These are phyloP conservation scores for Syzygium grande DNA, from an alignment of 345 rosid species.

Conservation along the genomic window DNA sequence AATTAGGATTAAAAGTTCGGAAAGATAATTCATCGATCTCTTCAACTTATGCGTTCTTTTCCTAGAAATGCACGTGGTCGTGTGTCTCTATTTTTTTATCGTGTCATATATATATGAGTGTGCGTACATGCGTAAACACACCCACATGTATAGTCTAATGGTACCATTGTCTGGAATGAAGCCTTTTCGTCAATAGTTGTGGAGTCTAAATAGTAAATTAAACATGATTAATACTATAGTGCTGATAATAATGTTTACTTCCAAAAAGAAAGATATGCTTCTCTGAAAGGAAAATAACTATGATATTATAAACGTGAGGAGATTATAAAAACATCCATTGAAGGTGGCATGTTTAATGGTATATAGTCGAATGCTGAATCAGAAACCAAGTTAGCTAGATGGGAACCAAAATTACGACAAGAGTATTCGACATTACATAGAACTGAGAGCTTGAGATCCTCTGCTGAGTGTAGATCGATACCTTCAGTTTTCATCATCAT, in stretches of 20 bases:
- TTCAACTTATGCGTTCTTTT: background rate
- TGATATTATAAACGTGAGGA: background rate
- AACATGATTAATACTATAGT: background rate
- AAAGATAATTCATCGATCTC: background rate
- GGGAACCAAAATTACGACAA: background rate
- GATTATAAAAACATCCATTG: background rate
- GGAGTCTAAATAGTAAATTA: background rate
- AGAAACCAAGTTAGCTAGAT: background rate
- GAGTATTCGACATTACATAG: background rate
- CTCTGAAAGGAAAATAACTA: background rate
- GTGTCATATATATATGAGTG: too few species aligned
- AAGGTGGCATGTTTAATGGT: background rate
- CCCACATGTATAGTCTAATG: background rate
- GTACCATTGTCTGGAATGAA: background rate
- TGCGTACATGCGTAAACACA: too few species aligned
- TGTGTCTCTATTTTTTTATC: background rate
- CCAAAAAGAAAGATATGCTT: background rate
- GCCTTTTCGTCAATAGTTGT: background rate
- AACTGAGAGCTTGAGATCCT: background rate
- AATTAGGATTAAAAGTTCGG: background rate
- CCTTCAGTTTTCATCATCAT: background rate
- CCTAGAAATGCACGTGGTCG: background rate
- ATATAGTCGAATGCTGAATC: background rate
- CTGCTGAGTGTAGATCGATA: background rate
- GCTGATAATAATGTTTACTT: background rate